Base-by-base conservation (phyloP, 163 green algal species). In the Volvox carteri region DNA sequence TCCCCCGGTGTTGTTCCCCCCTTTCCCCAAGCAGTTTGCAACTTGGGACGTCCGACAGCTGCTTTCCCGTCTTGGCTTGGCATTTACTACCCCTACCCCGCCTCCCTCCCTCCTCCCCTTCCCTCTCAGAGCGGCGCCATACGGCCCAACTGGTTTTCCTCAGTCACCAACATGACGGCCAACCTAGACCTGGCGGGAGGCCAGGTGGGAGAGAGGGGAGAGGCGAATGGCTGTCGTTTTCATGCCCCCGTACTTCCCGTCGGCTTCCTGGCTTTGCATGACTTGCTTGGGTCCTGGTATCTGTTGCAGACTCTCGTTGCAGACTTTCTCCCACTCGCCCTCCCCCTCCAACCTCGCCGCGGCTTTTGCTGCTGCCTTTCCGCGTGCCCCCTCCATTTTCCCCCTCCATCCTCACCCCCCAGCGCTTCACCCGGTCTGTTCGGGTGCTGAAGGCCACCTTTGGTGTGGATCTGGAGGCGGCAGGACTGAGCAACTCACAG, bases 361-460 rank as follows among this genome's bases (percentile, higher is more conserved):
- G n/a, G n/a, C n/a, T n/a, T n/a, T n/a, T n/a, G n/a, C n/a, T n/a
- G n/a, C 52, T 50, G 68, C 33, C 23, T 54, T 37, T 70, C 19
- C 19, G n/a, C 14, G 19, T 33, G n/a, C n/a, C 58, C 19, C 33
- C 19, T 70, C 14, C 19, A 50, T 35, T 41, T 16, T 8, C 70
- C 35, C 16, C 70, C 39, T 1, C 33, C 68, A 3, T 37, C 33
- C 37, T 37, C 68, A 8, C 68, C 14, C 14, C 42, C 14, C 75
- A 85, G 78, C 37, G 25, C 78, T 68, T 50, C 78, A n/a, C 58
- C 12, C 79, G 79, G 37, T 65, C 30, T 37, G 62, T 87, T 0
- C 62, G 62, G 33, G 79, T 87, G 60, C 60, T 87, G 44, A 70
- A 70, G 23, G 60, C 79, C 41, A 42, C 19, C 14, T 86, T 86